Percentiles rank a stretch among this genome's conserved stretches.
Conservation (phyloP, 2,329 filamentous ascomycete genomes). For the Aureobasidium pullulans region DNA sequence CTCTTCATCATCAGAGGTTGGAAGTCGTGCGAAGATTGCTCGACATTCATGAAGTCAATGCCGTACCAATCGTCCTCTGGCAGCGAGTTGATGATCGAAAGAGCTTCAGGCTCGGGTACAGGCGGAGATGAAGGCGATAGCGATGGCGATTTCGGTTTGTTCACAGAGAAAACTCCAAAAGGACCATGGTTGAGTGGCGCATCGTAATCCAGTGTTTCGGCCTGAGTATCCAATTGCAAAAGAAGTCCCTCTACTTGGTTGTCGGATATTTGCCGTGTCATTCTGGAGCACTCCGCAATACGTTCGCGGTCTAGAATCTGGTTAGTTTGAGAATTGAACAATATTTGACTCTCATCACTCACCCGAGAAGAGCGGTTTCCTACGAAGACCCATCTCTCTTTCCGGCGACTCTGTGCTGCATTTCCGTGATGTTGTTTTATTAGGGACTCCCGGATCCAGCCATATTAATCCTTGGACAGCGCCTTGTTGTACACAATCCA, state of each 20-base stretch:
- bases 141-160: neutral
- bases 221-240: neutral
- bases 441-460: slow-evolving; percentile 8
- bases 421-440: slow-evolving; percentile 2
- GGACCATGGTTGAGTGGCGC: neutral
- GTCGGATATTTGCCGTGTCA: neutral
- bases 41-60: slow-evolving; percentile 4
- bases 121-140: neutral
- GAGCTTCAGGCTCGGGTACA: slow-evolving; percentile 2
- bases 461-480: slow-evolving; percentile 11
- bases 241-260: slow-evolving; percentile 5
- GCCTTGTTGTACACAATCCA: slow-evolving; percentile 13
- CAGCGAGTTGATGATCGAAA: neutral
- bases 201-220: neutral
- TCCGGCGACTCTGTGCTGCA: slow-evolving; percentile 7
- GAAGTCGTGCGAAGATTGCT: neutral
- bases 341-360: neutral
- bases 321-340: neutral
- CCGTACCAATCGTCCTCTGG: slow-evolving; percentile 8
- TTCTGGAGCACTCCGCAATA: slow-evolving; percentile 3
- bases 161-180: slow-evolving; percentile 2
- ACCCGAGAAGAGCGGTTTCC: slow-evolving; percentile 10
- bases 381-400: slow-evolving; percentile 7
- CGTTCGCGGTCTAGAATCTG: neutral
- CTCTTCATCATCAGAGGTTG: neutral